Evolutionary conservation across 208 protist genomes (phyloP).

Genomic region (Leishmania gerbilli): DNA sequence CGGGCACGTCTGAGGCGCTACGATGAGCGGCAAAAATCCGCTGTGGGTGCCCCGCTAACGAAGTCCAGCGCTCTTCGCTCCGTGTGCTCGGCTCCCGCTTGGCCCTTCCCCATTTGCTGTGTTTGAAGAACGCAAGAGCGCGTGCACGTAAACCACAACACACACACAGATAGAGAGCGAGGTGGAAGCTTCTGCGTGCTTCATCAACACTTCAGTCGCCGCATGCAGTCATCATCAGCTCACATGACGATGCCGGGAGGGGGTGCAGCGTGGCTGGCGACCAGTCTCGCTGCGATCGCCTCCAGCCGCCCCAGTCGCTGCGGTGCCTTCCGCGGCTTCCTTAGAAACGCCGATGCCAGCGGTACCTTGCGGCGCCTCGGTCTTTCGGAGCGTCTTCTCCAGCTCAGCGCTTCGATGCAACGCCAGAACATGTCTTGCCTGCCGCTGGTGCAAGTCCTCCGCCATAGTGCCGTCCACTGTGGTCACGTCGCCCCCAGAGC

Average conservation of each 20-base stretch:
- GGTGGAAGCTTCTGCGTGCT: background rate
- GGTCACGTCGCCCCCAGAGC: constrained; percentile 34
- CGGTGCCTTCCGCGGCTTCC: background rate
- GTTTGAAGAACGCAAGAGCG: background rate
- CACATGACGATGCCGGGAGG: constrained; percentile 20
- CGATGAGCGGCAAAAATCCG: background rate
- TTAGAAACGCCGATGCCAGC: background rate
- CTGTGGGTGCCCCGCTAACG: too few relatives aligned
- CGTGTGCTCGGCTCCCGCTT: too few relatives aligned
- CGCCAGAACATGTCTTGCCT: constrained; percentile 41
- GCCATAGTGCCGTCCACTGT: constrained; percentile 67
- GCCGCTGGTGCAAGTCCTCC: constrained; percentile 68
- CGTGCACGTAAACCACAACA: background rate
- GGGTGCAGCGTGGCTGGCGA: constrained; percentile 15
- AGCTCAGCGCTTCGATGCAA: constrained; percentile 36
- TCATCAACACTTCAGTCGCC: background rate
- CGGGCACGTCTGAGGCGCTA: background rate
- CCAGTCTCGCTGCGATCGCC: background rate
- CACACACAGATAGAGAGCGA: background rate
- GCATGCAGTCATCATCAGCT: background rate
- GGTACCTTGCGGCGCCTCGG: background rate
- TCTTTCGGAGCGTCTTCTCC: constrained; percentile 10
- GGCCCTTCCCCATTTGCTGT: background rate
- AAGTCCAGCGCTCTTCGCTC: background rate
- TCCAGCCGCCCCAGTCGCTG: background rate